Base-by-base conservation (phyloP, 257 asterid species). In the Capsicum baccatum region DNA sequence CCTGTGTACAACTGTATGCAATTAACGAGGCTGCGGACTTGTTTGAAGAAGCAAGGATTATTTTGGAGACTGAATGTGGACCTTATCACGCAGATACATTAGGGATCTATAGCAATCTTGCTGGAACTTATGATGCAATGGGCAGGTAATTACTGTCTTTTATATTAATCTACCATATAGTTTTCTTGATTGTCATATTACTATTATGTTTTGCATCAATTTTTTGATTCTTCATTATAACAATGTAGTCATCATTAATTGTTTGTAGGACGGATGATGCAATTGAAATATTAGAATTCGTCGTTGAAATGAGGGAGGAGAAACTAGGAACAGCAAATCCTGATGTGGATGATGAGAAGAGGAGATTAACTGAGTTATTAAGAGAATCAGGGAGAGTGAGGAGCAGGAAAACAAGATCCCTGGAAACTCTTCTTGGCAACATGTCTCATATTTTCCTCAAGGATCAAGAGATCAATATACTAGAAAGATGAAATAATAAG, bases 301-400 rank as follows among this genome's bases (percentile, higher is more conserved):
- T 95, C 0, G 97, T 97, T 17, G 92, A 91, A 68, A 84, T 95
- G 91, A 92, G 99, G 85, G 98, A 97, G 90, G 99, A 93, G 90
- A 93, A 85, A 86, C 95, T 93, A 0, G 99, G 99, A 14, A 96
- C 98, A 0, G 97, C 97, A 59, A 93, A 92, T 88, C 94, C 98
- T 0, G 97, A 91, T 10, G 99, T 93, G 60, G 94, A 91, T 52
- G 98, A 97, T 21, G 99, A 97, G 90, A 94, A 90, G 85, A 86
- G 90, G 10, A 88, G 97, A 58, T 85, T 97, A 76, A 89, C 90
- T 6, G 92, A 84, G 88, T 85, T 97, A 67, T 42, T 95, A 56
- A 95, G 92, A 86, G 97, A 92, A 87, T 89, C 93, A 8, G 98
- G 98, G 54, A 88, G 86, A 84, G 95, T 88, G 11, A 86, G 98